A percentile compares a stretch with the other conserved stretches of the same genome.
phyloP scores from a whole-genome alignment of 2,329 filamentous ascomycete species.

The Aspergillus brasiliensis region DNA sequence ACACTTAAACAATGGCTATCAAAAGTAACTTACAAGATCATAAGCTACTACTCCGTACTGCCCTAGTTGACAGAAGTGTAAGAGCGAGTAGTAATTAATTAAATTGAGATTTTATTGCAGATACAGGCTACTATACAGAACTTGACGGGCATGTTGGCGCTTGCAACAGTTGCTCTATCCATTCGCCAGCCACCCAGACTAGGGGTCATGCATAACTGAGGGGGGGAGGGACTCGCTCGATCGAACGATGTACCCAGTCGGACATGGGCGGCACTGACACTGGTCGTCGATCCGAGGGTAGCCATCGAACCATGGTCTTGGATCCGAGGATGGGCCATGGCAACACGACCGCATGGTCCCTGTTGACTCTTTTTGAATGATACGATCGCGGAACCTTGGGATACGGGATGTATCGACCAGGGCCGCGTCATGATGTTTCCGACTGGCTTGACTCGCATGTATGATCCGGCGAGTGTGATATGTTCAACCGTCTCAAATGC shows the following conservation, averaged over 20 bases:
- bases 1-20: no score
- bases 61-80: not conserved
- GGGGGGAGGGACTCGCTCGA: not conserved
- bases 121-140: no score
- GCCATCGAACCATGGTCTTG: constrained; percentile 2
- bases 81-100: not conserved
- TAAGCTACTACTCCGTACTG: not conserved
- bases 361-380: not conserved
- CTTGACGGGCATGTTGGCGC: not conserved
- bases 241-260: not conserved
- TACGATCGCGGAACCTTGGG: not conserved
- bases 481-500: not conserved
- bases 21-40: not conserved
- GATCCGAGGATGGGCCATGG: not conserved
- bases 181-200: not conserved
- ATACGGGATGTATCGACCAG: not conserved
- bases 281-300: constrained; percentile 1
- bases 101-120: not conserved
- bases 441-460: not conserved
- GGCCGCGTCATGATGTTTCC: constrained; percentile 1
- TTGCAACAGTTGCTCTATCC: not conserved
- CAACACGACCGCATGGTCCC: not conserved
- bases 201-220: not conserved
- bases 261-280: not conserved
- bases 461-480: not conserved